phyloP scores from a whole-genome alignment of 257 asterid species.

The Dorcoceras hygrometricum region DNA sequence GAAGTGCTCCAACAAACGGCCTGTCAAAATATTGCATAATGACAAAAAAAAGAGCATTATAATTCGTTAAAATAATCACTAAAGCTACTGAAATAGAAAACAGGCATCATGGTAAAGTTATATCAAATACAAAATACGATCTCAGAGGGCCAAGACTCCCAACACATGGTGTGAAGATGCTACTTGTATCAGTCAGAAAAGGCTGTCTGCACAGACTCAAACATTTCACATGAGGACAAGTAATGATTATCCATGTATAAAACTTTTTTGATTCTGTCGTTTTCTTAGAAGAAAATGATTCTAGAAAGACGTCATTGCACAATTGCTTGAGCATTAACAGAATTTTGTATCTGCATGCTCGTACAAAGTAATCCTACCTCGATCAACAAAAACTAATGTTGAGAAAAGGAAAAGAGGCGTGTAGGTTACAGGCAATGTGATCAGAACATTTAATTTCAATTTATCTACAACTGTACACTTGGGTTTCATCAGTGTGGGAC shows the following conservation, averaged over 20 bases:
- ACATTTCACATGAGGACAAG: conserved; percentile 22
- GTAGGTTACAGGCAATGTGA: not conserved
- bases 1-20: conserved; percentile 88
- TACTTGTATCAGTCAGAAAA: conserved; percentile 30
- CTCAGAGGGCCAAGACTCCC: conserved; percentile 26
- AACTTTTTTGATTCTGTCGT: not conserved
- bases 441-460: not conserved
- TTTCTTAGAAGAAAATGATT: not conserved
- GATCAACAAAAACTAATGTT: not conserved
- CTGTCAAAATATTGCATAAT: conserved; percentile 64
- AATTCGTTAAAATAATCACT: conserved; percentile 19
- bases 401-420: not conserved
- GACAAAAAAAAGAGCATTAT: conserved; percentile 45
- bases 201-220: conserved; percentile 49
- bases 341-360: conserved; percentile 7
- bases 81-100: conserved; percentile 22
- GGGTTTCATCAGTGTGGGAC: too few species aligned
- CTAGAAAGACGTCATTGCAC: not conserved
- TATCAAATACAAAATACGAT: conserved; percentile 24
- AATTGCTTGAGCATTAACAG: not conserved
- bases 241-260: conserved; percentile 6
- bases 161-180: conserved; percentile 29
- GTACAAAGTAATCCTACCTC: conserved; percentile 4
- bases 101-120: conserved; percentile 17
- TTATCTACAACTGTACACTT: not conserved